Conservation (phyloP, 2,329 filamentous ascomycete genomes). For the Phaeosphaeriaceae sp. region DNA sequence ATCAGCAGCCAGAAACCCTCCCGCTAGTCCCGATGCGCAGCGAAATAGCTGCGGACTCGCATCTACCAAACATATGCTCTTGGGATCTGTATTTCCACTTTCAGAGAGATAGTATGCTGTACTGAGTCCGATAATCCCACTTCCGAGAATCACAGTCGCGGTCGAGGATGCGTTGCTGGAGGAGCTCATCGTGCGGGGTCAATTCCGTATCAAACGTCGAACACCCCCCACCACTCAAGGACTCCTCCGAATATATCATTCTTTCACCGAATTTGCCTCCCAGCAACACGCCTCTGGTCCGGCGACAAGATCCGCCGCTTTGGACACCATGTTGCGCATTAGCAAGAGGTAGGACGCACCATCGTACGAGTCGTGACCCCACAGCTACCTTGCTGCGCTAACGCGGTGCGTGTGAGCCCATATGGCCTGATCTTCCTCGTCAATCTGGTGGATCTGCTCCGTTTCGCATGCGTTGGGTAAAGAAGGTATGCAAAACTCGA, state of each 20-base stretch:
- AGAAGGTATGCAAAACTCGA: slow-evolving; percentile 12
- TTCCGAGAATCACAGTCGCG: slow-evolving; percentile 49
- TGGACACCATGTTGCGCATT: background rate
- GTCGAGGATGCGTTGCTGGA: slow-evolving; percentile 3
- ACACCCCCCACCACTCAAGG: background rate
- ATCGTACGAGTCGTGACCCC: slow-evolving; percentile 17
- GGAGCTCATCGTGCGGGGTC: slow-evolving; percentile 17
- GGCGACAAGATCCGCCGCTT: background rate
- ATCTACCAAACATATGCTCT: slow-evolving; percentile 65
- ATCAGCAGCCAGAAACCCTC: slow-evolving; percentile 75
- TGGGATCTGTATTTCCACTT: slow-evolving; percentile 43
- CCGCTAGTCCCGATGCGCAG: slow-evolving; percentile 76
- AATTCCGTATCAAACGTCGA: background rate
- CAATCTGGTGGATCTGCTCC: background rate
- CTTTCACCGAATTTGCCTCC: background rate
- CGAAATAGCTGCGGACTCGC: slow-evolving; percentile 68
- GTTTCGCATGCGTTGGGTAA: background rate
- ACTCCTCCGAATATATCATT: background rate
- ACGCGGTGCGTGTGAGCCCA: slow-evolving; percentile 19
- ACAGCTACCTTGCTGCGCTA: slow-evolving; percentile 9
- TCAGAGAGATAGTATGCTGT: slow-evolving; percentile 69
- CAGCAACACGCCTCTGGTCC: background rate
- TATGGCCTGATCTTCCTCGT: slow-evolving; percentile 4
- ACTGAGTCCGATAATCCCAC: slow-evolving; percentile 55
- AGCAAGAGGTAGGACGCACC: background rate